Evolutionary conservation across 768 basidiomycete genomes (phyloP), one percentile per base, ranked within the genome.

Genomic region (Termitomyces sp.): DNA sequence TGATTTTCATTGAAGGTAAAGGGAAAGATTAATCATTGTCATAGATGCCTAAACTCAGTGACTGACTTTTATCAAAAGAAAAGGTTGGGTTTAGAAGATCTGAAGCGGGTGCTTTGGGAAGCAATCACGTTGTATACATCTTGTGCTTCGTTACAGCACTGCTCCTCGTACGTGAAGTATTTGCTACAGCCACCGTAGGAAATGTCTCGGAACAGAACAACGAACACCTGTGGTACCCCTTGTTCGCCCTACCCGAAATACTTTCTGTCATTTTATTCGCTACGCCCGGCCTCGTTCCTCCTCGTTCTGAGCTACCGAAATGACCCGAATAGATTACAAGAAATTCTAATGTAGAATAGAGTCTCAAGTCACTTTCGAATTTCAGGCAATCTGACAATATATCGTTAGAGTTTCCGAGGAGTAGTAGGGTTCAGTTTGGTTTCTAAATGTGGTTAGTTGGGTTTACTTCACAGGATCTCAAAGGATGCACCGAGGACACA

Each of bases 161-260:
- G 7, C 66, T 78, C 12, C 65, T 79, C 5, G 54, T 76, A 7
- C 70, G 76, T n/a, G 73, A 78, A 54, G 56, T 58, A 2, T 79
- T 73, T 60, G 49, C 66, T 21, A 67, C 66, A 0, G 75, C 66
- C 9, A 76, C 75, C 0, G 49, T 75, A 1, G 60, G 54, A 23
- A 60, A 74, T 35, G 35, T 56, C 5, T 19, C 41, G 1, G 68
- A 62, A 41, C 64, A 69, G 52, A 63, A 66, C 23, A 61, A 70
- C n/a, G 78, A 79, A 53, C 64, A 60, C 23, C 60, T 69, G 5
- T 78, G 76, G 76, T 78, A 78, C 54, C 75, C 77, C 1, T 59
- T 79, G 2, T 60, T 72, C 5, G 74, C 72, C 1, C 50, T 74
- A 5, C 70, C 76, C 0, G 78, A 78, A 59, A 53, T 75, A 26